Percentiles rank a stretch among this genome's conserved stretches.
phyloP scores from a whole-genome alignment of 495 filamentous ascomycete species.

The Tuber calosporum region DNA sequence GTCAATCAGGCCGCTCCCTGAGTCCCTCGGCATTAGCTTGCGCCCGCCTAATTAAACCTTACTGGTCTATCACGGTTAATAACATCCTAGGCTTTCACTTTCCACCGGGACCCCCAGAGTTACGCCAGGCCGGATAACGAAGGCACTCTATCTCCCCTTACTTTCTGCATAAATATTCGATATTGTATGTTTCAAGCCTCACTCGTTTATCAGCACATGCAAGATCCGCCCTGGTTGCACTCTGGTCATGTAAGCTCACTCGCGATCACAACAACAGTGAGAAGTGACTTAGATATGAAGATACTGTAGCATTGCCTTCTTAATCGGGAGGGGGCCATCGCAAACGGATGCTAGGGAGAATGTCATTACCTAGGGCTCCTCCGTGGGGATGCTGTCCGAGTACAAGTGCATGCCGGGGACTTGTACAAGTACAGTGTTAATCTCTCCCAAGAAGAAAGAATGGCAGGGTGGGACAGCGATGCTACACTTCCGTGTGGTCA shows the following conservation, averaged over 20 bases:
- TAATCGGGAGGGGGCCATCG: not conserved
- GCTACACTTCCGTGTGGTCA: not conserved
- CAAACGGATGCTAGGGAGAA: not conserved
- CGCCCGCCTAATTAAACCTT: not conserved
- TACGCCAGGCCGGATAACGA: not conserved
- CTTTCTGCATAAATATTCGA: not conserved
- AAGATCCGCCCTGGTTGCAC: not conserved
- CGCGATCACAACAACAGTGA: not conserved
- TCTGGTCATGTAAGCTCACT: not conserved
- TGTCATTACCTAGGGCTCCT: not conserved
- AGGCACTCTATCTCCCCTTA: not conserved
- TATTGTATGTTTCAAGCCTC: not conserved
- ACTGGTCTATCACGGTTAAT: not conserved
- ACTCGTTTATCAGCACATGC: not conserved
- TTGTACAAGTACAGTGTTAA: not conserved
- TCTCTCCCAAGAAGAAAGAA: not conserved
- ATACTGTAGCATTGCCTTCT: not conserved
- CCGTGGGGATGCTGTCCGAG: not conserved
- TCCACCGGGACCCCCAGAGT: not conserved
- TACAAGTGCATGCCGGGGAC: no score
- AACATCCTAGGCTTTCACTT: not conserved
- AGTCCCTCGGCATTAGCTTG: not conserved
- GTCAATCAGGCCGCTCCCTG: not conserved
- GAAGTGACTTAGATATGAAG: not conserved
- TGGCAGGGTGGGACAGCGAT: not conserved